phyloP scores from a whole-genome alignment of 2,329 filamentous ascomycete species.

The Zasmidium citrigriseum region DNA sequence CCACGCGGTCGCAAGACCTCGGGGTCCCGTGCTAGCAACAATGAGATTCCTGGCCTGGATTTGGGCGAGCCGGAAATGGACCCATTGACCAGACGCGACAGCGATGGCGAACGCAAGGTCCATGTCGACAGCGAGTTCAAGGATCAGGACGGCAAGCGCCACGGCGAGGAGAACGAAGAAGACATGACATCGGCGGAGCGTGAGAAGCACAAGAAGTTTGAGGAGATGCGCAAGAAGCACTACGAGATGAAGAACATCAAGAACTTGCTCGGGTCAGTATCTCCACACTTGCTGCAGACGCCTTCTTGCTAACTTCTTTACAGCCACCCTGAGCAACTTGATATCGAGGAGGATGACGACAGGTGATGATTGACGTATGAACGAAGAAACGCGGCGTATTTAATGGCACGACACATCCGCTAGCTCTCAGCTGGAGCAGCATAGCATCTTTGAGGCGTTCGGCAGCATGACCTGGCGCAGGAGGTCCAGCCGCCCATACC shows the following conservation, averaged over 20 bases:
- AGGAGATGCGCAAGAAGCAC: constrained; percentile 89
- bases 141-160: constrained; percentile 49
- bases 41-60: constrained; percentile 89
- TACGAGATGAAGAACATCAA: constrained; percentile 99
- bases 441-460: constrained; percentile 3
- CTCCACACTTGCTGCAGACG: constrained; percentile 2
- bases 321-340: constrained; percentile 45
- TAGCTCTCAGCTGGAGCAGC: background rate
- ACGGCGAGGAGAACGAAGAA: constrained; percentile 60
- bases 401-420: background rate
- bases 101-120: constrained; percentile 70
- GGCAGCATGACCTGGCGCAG: constrained; percentile 9
- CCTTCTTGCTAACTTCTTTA: constrained; percentile 14
- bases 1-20: constrained; percentile 36
- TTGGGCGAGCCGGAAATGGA: constrained; percentile 82
- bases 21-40: constrained; percentile 49
- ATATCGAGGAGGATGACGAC: constrained; percentile 45
- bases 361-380: constrained; percentile 24
- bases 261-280: constrained; percentile 71
- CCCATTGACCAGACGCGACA: constrained; percentile 32
- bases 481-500: background rate
- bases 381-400: background rate
- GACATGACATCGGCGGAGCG: constrained; percentile 65
- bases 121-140: constrained; percentile 64
- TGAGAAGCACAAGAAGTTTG: constrained; percentile 91